Conservation (phyloP, 345 rosid species). For the Corymbia maculata region DNA sequence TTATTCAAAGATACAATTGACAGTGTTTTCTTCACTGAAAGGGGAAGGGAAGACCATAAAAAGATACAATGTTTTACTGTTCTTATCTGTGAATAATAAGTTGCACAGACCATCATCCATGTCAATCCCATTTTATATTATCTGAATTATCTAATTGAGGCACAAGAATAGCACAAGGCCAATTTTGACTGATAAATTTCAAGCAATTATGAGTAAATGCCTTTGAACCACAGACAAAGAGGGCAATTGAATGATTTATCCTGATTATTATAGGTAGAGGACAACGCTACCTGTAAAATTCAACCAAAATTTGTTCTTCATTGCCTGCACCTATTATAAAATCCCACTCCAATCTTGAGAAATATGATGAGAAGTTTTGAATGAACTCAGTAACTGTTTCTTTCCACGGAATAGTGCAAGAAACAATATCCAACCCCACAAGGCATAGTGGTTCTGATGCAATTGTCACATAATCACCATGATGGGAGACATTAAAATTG, state of each 20-base stretch:
- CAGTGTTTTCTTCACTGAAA: not conserved
- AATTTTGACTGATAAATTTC: not conserved
- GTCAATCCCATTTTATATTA: not conserved
- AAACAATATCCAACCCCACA: constrained; percentile 60
- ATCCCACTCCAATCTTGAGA: constrained; percentile 52
- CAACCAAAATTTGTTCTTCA: constrained; percentile 23
- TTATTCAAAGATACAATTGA: not conserved
- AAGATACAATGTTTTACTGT: not conserved
- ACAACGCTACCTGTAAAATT: constrained; percentile 46
- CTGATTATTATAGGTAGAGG: not conserved
- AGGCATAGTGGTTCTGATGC: constrained; percentile 70
- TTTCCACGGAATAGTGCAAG: constrained; percentile 13
- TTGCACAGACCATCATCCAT: not conserved
- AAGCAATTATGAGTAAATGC: not conserved
- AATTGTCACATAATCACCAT: constrained; percentile 64
- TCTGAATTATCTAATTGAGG: not conserved
- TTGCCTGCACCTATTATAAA: constrained; percentile 26
- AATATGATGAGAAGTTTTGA: constrained; percentile 38
- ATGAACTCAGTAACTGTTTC: constrained; percentile 40
- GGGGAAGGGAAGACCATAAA: not conserved
- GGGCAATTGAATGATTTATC: not conserved
- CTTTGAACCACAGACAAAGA: not conserved
- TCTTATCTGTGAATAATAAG: not conserved
- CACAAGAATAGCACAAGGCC: not conserved
- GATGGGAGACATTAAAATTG: constrained; percentile 66